phyloP scores from a whole-genome alignment of 495 filamentous ascomycete genomes.

The Penicillium parvum region DNA sequence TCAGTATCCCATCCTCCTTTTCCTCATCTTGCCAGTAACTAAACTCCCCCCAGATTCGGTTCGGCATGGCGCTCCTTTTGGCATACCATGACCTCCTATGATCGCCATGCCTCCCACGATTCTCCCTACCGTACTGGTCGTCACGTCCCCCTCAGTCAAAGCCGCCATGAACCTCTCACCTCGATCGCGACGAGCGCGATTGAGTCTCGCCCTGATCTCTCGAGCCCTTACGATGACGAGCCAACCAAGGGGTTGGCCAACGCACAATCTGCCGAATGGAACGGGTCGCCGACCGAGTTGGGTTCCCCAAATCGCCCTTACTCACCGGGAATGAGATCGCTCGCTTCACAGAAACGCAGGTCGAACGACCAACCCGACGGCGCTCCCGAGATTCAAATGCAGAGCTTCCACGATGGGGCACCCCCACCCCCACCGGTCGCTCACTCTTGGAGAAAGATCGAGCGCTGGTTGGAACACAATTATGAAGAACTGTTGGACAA shows the following conservation, averaged over 20 bases:
- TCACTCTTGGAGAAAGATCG: constrained; percentile 92
- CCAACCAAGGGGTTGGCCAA: constrained; percentile 50
- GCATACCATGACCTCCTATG: constrained; percentile 87
- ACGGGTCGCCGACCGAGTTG: constrained; percentile 55
- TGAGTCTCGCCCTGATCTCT: constrained; percentile 72
- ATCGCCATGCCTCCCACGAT: constrained; percentile 77
- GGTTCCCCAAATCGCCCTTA: constrained; percentile 63
- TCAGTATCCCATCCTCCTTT: constrained; percentile 11
- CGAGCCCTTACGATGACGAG: constrained; percentile 70
- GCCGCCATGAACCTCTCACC: constrained; percentile 66
- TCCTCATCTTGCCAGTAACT: neutral
- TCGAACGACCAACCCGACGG: constrained; percentile 57
- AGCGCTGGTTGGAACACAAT: constrained; percentile 88
- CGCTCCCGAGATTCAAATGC: constrained; percentile 88
- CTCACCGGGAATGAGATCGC: constrained; percentile 83
- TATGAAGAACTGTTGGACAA: constrained; percentile 94
- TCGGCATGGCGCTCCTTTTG: constrained; percentile 75
- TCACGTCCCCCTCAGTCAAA: constrained; percentile 72
- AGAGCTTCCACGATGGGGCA: constrained; percentile 86
- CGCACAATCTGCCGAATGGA: constrained; percentile 52
- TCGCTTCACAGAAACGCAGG: constrained; percentile 53
- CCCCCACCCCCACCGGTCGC: constrained; percentile 81
- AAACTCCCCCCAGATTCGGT: constrained; percentile 46
- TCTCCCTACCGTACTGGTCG: constrained; percentile 80
- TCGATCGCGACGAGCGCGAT: constrained; percentile 73